A percentile compares a stretch with the other conserved stretches of the same genome.
Evolutionary conservation across 2,329 filamentous ascomycete species (phyloP).

Genomic region (Leptographium wingfieldii): DNA sequence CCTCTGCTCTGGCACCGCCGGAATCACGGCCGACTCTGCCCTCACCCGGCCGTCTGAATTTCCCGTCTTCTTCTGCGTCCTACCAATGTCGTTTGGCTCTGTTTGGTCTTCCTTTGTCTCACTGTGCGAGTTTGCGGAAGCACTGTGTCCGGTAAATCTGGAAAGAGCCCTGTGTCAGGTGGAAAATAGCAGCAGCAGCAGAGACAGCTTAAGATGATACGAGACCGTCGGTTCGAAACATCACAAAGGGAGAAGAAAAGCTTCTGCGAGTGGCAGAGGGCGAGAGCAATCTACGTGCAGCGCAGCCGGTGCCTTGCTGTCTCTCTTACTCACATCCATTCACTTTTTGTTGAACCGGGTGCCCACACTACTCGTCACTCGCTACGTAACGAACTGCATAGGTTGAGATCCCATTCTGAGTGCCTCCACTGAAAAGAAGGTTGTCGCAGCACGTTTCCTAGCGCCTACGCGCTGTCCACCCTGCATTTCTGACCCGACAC

Average conservation of each 20-base stretch:
- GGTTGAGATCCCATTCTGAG: too few relatives aligned
- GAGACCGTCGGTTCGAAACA: conserved; percentile 1
- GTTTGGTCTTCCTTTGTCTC: not conserved
- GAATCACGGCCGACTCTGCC: not conserved
- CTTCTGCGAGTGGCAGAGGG: not conserved
- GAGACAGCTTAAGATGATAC: not conserved
- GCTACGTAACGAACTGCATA: too few relatives aligned
- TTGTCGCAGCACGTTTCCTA: too few relatives aligned
- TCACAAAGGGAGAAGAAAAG: not conserved
- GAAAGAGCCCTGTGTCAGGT: conserved; percentile 1
- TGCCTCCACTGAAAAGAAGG: too few relatives aligned
- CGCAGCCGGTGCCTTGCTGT: too few relatives aligned
- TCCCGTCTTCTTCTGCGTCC: not conserved
- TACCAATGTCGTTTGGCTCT: not conserved
- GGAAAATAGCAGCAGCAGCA: conserved; percentile 1
- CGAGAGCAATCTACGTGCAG: too few relatives aligned
- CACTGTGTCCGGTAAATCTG: not conserved
- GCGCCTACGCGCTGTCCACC: too few relatives aligned
- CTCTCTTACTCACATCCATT: too few relatives aligned
- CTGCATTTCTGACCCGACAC: too few relatives aligned
- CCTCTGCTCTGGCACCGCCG: not conserved
- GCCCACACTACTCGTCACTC: too few relatives aligned
- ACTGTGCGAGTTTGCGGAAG: not conserved
- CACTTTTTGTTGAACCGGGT: too few relatives aligned
- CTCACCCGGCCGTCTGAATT: not conserved